These are phyloP conservation scores for Pseudogymnoascus sp. DNA, from an alignment of 2,329 filamentous ascomycete species.

Conservation along the genomic window DNA sequence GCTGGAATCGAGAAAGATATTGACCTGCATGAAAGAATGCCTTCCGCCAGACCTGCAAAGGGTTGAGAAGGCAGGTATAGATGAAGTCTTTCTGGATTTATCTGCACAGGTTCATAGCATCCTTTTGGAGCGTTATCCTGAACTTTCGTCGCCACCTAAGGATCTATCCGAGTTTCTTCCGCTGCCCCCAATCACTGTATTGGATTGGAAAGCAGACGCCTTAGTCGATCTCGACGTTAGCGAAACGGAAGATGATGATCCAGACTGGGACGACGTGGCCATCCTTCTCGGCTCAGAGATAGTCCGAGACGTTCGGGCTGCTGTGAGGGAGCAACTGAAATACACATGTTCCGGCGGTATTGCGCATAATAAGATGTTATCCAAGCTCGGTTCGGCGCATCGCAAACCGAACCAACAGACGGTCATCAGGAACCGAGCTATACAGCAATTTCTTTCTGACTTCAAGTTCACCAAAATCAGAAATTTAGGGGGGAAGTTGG, in stretches of 20 bases:
- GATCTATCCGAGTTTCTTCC: conserved; percentile 67
- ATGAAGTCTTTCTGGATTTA: conserved; percentile 92
- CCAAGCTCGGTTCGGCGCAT: conserved; percentile 84
- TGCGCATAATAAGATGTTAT: conserved; percentile 87
- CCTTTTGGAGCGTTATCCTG: conserved; percentile 68
- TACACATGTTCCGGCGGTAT: conserved; percentile 93
- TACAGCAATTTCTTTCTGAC: conserved; percentile 67
- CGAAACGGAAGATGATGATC: conserved; percentile 69
- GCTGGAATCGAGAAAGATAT: conserved; percentile 72
- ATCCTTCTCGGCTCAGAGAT: conserved; percentile 86
- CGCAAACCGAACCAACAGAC: conserved; percentile 95
- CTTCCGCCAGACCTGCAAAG: conserved; percentile 60
- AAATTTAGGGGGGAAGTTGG: conserved; percentile 90
- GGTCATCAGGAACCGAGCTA: conserved; percentile 79
- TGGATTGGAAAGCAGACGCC: conserved; percentile 82
- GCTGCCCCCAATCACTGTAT: conserved; percentile 60
- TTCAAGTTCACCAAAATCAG: conserved; percentile 95
- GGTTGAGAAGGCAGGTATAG: conserved; percentile 89
- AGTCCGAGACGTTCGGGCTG: conserved; percentile 64
- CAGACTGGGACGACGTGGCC: conserved; percentile 93
- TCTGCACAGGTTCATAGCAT: conserved; percentile 74
- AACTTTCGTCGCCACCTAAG: conserved; percentile 60
- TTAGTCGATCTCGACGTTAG: conserved; percentile 68
- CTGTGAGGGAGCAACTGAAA: conserved; percentile 61
- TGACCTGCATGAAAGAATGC: conserved; percentile 68